These are phyloP conservation scores for Kwoniella europaea DNA, from an alignment of 768 basidiomycete species.

Conservation along the genomic window DNA sequence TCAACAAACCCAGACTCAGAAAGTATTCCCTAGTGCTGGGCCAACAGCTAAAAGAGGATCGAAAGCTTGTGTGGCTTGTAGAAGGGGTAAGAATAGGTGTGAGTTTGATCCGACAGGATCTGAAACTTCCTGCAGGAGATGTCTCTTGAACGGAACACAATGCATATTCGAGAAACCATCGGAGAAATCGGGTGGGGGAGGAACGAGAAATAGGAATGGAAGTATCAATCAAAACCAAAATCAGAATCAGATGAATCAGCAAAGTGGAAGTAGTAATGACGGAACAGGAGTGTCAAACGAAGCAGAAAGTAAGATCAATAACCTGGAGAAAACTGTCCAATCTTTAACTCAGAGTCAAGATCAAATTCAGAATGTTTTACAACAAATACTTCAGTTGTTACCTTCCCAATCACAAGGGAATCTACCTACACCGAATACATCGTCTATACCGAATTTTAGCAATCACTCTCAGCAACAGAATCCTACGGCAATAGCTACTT, in stretches of 20 bases:
- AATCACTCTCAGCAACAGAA: slow-evolving; percentile 13
- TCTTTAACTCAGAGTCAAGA: slow-evolving; percentile 51
- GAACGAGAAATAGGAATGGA: slow-evolving; percentile 16
- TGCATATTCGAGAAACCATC: slow-evolving; percentile 54
- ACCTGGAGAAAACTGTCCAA: slow-evolving; percentile 48
- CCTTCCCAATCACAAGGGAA: slow-evolving; percentile 22
- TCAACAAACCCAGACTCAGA: background rate
- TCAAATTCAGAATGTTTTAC: slow-evolving; percentile 52
- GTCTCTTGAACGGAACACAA: slow-evolving; percentile 40
- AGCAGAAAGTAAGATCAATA: slow-evolving; percentile 35
- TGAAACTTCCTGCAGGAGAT: slow-evolving; percentile 42
- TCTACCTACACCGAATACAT: background rate
- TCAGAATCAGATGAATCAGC: background rate
- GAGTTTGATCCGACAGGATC: slow-evolving; percentile 45
- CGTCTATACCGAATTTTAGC: slow-evolving; percentile 10
- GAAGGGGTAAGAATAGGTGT: slow-evolving; percentile 56
- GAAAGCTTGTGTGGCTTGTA: slow-evolving; percentile 51
- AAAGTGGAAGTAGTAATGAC: background rate
- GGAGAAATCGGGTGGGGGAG: slow-evolving; percentile 18
- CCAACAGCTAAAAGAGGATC: slow-evolving; percentile 41
- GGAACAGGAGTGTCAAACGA: background rate
- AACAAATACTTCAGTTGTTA: slow-evolving; percentile 51
- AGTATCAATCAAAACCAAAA: slow-evolving; percentile 20
- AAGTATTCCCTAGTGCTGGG: slow-evolving; percentile 16
- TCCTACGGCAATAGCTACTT: slow-evolving; percentile 30